Base-by-base conservation (phyloP, 129 eudicot genomes). In the Arctium lappa region DNA sequence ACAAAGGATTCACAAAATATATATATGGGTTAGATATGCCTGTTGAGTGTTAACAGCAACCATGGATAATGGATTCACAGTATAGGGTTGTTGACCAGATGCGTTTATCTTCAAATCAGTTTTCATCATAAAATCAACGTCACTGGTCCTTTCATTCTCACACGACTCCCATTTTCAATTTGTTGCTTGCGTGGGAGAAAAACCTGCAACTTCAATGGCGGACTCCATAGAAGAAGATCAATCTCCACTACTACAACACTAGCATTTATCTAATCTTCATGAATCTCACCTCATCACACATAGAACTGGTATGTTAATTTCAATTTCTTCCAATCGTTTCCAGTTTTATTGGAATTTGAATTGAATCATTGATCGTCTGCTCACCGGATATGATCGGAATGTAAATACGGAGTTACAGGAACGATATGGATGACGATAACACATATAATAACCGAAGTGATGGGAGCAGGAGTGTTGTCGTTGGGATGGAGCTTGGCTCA, bases 381-480 rank as follows among this genome's bases (percentile, higher is more conserved):
- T 38, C 66, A 73, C 34, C 15, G 66, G 12, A 2, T 2, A 37
- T 18, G 40, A 46, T 70, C 68, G 34, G 33, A 46, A 33, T 38
- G 32, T 63, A 6, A 82, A 33, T 5, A 6, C 40, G 80, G 75
- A 40, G 68, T 39, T 53, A 72, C 79, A 93, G 98, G 98, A 75
- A 93, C 91, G 22, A 37, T 85, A 84, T 88, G 96, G 94, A 91
- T 94, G 16, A 97, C 97, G 38, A 84, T 82, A 16, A n/a, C n/a
- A n/a, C n/a, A n/a, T n/a, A n/a, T n/a, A n/a, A n/a, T n/a, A n/a
- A n/a, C n/a, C n/a, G n/a, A 93, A 38, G 97, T 93, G 30, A 91
- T 93, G 69, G 98, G 98, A 36, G 90, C 98, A 1, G 98, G 98
- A 2, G 98, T 93, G 71, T 73, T 93, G 77, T 91, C 98, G 1